Percentiles rank a stretch among this genome's conserved stretches.
phyloP scores from a whole-genome alignment of 371 early-diverging fungal genomes.

The Mucor lusitanicus region DNA sequence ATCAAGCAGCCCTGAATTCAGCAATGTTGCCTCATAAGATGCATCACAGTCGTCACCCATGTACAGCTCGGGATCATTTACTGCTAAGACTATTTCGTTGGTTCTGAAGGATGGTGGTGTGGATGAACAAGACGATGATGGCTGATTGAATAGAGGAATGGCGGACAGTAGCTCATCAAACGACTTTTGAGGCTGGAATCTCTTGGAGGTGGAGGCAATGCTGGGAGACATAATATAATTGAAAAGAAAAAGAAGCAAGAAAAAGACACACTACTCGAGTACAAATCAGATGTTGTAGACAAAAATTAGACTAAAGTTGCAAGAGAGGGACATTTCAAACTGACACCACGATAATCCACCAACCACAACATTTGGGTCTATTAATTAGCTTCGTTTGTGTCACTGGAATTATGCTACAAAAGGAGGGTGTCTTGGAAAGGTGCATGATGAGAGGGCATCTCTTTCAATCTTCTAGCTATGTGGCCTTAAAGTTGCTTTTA shows the following conservation, averaged over 20 bases:
- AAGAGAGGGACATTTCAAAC: too few relatives aligned
- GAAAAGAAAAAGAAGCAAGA: not conserved
- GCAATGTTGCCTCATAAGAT: constrained; percentile 28
- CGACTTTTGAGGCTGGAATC: not conserved
- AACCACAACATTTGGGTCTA: too few relatives aligned
- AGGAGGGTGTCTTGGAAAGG: too few relatives aligned
- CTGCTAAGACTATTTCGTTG: not conserved
- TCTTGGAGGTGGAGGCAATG: constrained; percentile 2
- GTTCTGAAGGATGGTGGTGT: constrained; percentile 6
- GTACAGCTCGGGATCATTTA: constrained; percentile 24
- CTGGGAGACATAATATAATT: not conserved
- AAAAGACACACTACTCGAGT: not conserved
- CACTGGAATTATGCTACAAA: too few relatives aligned
- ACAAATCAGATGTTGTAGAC: too few relatives aligned
- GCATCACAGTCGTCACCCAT: constrained; percentile 36
- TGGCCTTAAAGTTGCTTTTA: too few relatives aligned
- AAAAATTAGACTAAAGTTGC: too few relatives aligned
- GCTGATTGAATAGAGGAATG: not conserved
- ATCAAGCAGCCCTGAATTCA: constrained; percentile 30
- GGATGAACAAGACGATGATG: not conserved
- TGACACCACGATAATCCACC: too few relatives aligned
- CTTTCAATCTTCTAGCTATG: too few relatives aligned
- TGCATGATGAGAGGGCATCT: too few relatives aligned
- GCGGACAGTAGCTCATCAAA: not conserved
- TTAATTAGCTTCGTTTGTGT: too few relatives aligned